Evolutionary conservation across 148 eudicot species (phyloP), one percentile per base, ranked within the genome.

Genomic region (Chenopodium album): DNA sequence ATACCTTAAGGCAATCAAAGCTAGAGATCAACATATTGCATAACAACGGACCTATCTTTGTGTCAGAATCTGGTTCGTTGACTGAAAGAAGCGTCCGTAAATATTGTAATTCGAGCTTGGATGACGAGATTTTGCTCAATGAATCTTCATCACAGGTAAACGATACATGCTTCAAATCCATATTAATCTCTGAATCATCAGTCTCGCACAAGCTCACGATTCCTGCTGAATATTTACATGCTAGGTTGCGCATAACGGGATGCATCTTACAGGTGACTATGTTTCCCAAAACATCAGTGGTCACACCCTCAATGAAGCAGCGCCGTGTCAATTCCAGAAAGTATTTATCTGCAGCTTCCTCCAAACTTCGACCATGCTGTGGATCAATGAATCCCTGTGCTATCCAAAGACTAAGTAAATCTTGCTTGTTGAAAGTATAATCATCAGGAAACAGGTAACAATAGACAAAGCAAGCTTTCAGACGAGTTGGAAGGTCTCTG

Each of bases 361-460:
- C 79, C 22, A 79, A 29, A 78, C 66, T 72, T 47, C 0, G 29
- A 29, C 5, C 68, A 16, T 31, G 59, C 20, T 1, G 29, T 65
- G 82, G 78, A 19, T 73, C 16, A 8, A 73, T 81, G 59, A 64
- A 83, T 63, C 85, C 85, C 37, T 83, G 85, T 7, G 85, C 85
- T 64, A 65, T 73, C 85, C 85, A 83, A 46, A 83, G 78, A 41
- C 81, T 73, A 64, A 78, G 66, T 70, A 83, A 62, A 54, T 78
- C 78, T 3, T 65, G 82, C 75, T 64, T 83, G 75, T 83, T 67
- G 81, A 78, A 83, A 16, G 34, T 69, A 78, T 32, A 83, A 62
- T 78, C 82, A 32, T 83, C 73, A 0, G 85, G 85, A 74, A 83
- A 83, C 79, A 83, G 41, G 12, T 75, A 83, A 73, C 85, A 83